Evolutionary conservation across 2,329 filamentous ascomycete genomes (phyloP), one percentile per base, ranked within the genome.

Genomic region (Claviceps paspali): DNA sequence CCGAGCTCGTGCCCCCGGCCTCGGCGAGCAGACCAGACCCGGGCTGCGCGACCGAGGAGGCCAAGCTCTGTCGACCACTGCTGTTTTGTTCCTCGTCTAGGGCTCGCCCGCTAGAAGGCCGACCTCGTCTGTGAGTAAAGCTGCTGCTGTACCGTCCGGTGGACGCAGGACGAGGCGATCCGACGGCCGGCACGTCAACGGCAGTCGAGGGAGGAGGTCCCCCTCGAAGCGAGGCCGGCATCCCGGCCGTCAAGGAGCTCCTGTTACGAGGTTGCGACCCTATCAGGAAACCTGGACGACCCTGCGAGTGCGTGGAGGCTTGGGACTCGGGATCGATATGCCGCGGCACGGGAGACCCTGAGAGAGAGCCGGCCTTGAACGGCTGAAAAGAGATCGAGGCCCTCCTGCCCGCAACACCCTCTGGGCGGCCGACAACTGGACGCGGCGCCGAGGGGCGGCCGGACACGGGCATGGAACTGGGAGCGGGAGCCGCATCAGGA

Each of bases 311-410:
- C 2, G 73, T 69, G 3, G 75, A 79, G 23, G 67, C 62, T 11
- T 73, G 68, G 2, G 64, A 52, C 34, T 73, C 71, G 11, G 59
- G 54, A 10, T 73, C 70, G 2, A 58, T 52, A 6, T 63, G 53
- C 22, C 68, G 62, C 21, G 62, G 62, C n/a, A 67, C 54, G 0
- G 87, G 88, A 4, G 87, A 95, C 4, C 82, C 85, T 2, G 87
- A 93, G n/a, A 96, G 65, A 2, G 88, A 92, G 9, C 88, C 88
- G 11, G 87, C 84, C 59, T 98, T 98, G 65, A 98, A 98, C 0
- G 88, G 87, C 48, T 92, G 84, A 50, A 95, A 94, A 1, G 84
- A 92, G 17, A 94, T 74, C 0, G 85, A 95, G 6, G 82, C 79
- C 37, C 85, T 75, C 48, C 86, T 73, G 37, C 68, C n/a, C n/a